Evolutionary conservation across 129 eudicot species (phyloP).

Genomic region (Flaveria robusta): DNA sequence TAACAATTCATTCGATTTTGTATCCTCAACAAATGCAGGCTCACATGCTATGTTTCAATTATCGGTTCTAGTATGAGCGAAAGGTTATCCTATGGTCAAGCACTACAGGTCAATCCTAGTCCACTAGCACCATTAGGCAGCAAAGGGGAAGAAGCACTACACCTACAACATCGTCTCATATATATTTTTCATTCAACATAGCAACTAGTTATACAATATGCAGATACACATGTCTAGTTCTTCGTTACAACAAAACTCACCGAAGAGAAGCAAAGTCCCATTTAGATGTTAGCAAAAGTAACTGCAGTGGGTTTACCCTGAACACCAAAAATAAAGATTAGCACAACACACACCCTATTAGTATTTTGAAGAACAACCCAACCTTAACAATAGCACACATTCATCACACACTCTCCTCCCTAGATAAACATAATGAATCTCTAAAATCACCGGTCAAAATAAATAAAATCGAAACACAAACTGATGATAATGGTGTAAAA

Average conservation of each 20-base stretch:
- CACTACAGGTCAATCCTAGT: neutral
- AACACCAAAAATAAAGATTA: constrained; percentile 4
- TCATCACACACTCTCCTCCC: neutral
- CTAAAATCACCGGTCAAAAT: neutral
- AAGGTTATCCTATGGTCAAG: neutral
- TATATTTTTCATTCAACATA: neutral
- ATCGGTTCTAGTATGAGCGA: neutral
- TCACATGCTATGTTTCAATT: neutral
- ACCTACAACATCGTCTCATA: no score
- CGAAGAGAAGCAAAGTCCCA: constrained; percentile 66
- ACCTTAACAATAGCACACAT: neutral
- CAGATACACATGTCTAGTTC: neutral
- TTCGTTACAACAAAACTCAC: constrained; percentile 32
- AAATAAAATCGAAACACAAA: neutral
- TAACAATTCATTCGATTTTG: neutral
- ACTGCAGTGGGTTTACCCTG: constrained; percentile 25
- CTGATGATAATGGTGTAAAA: neutral
- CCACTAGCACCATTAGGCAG: neutral
- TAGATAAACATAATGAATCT: neutral
- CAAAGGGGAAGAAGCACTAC: neutral
- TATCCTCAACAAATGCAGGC: neutral
- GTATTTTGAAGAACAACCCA: neutral
- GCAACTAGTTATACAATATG: neutral
- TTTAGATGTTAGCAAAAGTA: constrained; percentile 28
- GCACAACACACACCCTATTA: neutral